These are phyloP conservation scores for Brettanomyces anomalus DNA, from an alignment of 805 yeast species.

Conservation along the genomic window DNA sequence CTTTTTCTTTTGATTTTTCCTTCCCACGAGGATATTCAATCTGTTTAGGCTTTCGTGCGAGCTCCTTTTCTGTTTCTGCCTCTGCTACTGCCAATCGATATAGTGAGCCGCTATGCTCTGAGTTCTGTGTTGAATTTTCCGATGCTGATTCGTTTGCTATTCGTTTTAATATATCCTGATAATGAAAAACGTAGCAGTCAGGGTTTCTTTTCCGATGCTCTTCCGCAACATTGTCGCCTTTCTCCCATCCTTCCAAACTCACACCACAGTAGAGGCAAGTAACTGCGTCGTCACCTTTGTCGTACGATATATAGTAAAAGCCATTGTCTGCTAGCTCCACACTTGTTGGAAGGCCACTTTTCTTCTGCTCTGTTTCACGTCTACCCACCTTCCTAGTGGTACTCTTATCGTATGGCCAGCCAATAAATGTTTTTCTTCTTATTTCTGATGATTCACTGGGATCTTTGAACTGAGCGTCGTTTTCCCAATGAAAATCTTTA, in stretches of 20 bases:
- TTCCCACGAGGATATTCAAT: background rate
- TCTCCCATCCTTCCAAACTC: conserved; percentile 65
- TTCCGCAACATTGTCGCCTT: conserved; percentile 48
- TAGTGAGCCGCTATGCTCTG: background rate
- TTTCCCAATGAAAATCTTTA: conserved; percentile 11
- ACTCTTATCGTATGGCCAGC: conserved; percentile 37
- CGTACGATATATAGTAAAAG: conserved; percentile 46
- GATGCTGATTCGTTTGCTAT: background rate
- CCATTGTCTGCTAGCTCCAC: conserved; percentile 50
- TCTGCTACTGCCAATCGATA: background rate
- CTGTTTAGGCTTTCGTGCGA: background rate
- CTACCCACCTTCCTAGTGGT: background rate
- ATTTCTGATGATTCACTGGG: conserved; percentile 27
- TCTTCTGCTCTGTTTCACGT: conserved; percentile 4
- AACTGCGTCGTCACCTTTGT: conserved; percentile 42
- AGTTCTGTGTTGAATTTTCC: background rate
- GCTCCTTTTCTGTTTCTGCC: background rate
- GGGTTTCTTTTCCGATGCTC: conserved; percentile 45
- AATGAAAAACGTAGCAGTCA: conserved; percentile 32
- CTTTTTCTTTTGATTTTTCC: background rate
- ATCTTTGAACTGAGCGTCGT: conserved; percentile 22
- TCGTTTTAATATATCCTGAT: background rate
- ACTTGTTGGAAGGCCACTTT: conserved; percentile 30
- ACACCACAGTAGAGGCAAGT: conserved; percentile 58
- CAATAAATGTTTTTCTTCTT: conserved; percentile 27